Evolutionary conservation across 2,329 filamentous ascomycete species (phyloP).

Genomic region (Alternaria gaisen): DNA sequence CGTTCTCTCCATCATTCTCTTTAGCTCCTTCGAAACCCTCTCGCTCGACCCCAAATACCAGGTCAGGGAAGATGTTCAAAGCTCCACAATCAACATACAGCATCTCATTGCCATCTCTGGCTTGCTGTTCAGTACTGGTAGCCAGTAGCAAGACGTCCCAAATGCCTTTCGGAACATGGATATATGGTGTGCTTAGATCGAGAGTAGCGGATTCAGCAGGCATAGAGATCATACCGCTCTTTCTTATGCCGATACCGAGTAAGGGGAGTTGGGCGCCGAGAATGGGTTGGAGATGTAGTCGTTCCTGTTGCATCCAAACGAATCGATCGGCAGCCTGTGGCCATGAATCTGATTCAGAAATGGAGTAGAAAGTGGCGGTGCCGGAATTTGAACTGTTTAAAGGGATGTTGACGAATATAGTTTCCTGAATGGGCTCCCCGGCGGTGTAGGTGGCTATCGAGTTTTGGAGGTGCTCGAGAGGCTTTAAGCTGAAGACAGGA

Average conservation of each 20-base stretch:
- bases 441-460: neutral
- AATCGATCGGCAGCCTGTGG: neutral
- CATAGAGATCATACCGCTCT: constrained; percentile 26
- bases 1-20: neutral
- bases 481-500: neutral
- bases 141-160: constrained; percentile 29
- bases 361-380: constrained; percentile 3
- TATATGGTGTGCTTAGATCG: constrained; percentile 25
- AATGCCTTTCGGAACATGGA: constrained; percentile 19
- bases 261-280: constrained; percentile 13
- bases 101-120: neutral
- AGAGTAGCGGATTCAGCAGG: constrained; percentile 13
- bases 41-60: constrained; percentile 23
- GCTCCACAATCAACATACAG: constrained; percentile 24
- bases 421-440: neutral
- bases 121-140: constrained; percentile 7
- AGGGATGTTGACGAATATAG: constrained; percentile 12
- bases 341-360: neutral
- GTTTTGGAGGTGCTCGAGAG: constrained; percentile 9
- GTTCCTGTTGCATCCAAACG: constrained; percentile 3
- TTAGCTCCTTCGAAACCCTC: neutral
- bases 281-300: neutral
- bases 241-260: constrained; percentile 23
- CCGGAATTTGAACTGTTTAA: constrained; percentile 1
- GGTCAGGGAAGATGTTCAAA: constrained; percentile 21